Conservation (phyloP, 2,329 filamentous ascomycete species). For the Thielaviopsis punctulata region DNA sequence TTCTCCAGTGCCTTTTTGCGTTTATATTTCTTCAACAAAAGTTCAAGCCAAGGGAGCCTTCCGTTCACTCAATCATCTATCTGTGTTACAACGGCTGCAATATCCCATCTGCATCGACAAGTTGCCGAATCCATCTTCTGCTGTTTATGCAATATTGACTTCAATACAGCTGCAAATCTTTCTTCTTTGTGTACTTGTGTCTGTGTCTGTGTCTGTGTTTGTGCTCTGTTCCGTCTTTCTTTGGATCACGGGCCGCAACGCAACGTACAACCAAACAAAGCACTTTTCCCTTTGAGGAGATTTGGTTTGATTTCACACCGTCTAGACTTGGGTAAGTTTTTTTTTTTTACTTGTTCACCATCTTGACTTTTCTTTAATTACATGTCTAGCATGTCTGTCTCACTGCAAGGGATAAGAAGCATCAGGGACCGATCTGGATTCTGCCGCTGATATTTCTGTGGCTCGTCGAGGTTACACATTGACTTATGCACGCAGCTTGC, state of each 20-base stretch:
- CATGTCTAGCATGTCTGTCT: constrained; percentile 1
- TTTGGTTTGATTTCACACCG: background rate
- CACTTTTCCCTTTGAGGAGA: background rate
- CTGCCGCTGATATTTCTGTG: background rate
- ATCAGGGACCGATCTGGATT: background rate
- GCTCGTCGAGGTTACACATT: background rate
- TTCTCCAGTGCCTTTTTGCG: background rate
- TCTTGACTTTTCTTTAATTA: background rate
- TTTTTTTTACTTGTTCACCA: background rate
- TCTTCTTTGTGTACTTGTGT: background rate
- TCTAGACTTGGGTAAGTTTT: background rate
- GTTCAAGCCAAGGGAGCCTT: background rate
- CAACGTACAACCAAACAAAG: background rate
- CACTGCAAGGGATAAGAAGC: constrained; percentile 4
- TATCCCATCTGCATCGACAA: background rate
- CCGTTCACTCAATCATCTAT: background rate
- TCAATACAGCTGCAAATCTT: background rate
- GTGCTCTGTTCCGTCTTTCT: background rate
- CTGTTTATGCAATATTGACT: background rate
- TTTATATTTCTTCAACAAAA: background rate
- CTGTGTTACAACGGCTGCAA: background rate
- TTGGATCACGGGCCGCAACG: background rate
- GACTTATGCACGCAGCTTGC: background rate
- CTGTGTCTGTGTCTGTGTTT: background rate
- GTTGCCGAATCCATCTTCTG: background rate